phyloP scores from a whole-genome alignment of 805 yeast genomes.

The Candida multigemmis region DNA sequence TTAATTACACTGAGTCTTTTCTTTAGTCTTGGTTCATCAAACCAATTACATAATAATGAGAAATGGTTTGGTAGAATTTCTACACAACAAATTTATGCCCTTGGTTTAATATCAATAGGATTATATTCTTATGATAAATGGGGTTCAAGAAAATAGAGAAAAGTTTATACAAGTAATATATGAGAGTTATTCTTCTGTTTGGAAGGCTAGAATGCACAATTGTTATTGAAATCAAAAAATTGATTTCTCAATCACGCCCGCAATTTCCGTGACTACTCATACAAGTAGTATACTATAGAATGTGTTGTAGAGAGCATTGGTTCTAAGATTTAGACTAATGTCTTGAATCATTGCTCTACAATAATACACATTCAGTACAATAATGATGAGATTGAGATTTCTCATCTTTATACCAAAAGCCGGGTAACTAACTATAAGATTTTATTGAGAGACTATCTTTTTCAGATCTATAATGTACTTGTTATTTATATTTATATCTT shows the following conservation, averaged over 20 bases:
- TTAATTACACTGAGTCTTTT: constrained; percentile 68
- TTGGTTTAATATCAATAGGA: constrained; percentile 44
- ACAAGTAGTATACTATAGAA: constrained; percentile 35
- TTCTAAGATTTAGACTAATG: constrained; percentile 17
- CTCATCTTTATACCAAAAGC: neutral
- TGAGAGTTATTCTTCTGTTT: constrained; percentile 11
- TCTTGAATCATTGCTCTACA: constrained; percentile 35
- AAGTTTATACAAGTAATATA: constrained; percentile 1
- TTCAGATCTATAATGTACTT: neutral
- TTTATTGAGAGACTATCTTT: neutral
- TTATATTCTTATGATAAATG: constrained; percentile 58
- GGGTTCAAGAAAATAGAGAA: constrained; percentile 25
- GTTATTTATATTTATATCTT: neutral
- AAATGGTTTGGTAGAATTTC: constrained; percentile 30
- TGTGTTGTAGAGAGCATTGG: constrained; percentile 43
- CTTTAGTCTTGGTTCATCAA: constrained; percentile 43
- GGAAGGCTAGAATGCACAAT: constrained; percentile 37
- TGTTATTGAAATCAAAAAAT: constrained; percentile 8
- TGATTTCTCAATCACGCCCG: constrained; percentile 26
- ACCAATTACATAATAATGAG: constrained; percentile 4
- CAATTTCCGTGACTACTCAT: constrained; percentile 31
- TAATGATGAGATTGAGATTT: constrained; percentile 15
- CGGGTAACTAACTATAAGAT: neutral
- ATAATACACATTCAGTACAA: constrained; percentile 43
- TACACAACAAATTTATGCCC: constrained; percentile 37